A percentile compares a stretch with the other conserved stretches of the same genome.
These are phyloP conservation scores for Yamadazyma sp. DNA, from an alignment of 805 yeast species.

Conservation along the genomic window DNA sequence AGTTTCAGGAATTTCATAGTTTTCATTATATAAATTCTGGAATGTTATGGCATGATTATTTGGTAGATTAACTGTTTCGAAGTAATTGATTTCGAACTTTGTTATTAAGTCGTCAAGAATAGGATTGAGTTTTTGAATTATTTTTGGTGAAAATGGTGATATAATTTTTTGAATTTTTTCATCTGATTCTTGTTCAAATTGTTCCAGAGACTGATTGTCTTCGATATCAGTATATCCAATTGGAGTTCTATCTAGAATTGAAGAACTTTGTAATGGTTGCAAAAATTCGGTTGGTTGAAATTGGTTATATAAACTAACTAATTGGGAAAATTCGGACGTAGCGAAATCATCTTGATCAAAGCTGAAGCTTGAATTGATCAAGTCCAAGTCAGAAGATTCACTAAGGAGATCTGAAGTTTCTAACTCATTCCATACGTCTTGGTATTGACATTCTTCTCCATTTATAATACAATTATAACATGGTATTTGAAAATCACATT, in stretches of 20 bases:
- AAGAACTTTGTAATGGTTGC: neutral
- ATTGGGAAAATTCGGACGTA: constrained; percentile 5
- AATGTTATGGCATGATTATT: neutral
- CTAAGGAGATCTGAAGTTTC: neutral
- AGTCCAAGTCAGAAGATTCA: constrained; percentile 3
- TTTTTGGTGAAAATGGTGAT: constrained; percentile 1
- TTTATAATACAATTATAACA: constrained; percentile 5
- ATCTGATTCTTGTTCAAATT: neutral
- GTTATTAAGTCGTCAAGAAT: neutral
- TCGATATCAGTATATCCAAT: neutral
- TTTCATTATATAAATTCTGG: constrained; percentile 2
- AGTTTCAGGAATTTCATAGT: neutral
- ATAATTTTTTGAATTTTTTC: neutral
- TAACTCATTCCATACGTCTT: neutral
- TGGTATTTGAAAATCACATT: constrained; percentile 6
- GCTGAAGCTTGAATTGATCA: constrained; percentile 6
- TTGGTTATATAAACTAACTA: constrained; percentile 2
- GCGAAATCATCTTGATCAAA: constrained; percentile 1
- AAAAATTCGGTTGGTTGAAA: too few relatives aligned
- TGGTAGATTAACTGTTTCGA: constrained; percentile 1
- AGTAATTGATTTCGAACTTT: neutral
- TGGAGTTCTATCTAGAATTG: too few relatives aligned
- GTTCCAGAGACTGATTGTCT: neutral
- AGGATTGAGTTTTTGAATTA: neutral
- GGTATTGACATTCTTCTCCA: constrained; percentile 3